A percentile compares a stretch with the other conserved stretches of the same genome.
Evolutionary conservation across 345 rosid genomes (phyloP).

Genomic region (Triadica sebifera): DNA sequence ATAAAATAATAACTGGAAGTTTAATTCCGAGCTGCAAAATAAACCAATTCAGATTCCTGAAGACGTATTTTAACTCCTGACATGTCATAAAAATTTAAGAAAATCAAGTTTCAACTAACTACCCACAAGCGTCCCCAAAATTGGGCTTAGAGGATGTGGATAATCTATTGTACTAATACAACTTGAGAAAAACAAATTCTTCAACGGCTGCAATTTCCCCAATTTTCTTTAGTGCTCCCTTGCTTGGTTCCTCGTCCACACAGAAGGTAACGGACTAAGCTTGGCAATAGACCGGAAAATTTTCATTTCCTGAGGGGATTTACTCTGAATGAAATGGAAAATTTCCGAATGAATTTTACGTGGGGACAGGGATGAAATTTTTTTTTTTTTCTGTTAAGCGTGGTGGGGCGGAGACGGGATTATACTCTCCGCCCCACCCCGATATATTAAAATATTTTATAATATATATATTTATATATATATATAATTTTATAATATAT

Average conservation of each 20-base stretch:
- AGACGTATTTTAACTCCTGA: neutral
- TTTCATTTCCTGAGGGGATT: too few species aligned
- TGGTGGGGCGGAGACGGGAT: too few species aligned
- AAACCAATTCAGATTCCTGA: neutral
- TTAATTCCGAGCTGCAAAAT: neutral
- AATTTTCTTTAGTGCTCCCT: constrained; percentile 13
- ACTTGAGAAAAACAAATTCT: constrained; percentile 27
- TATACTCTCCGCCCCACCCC: too few species aligned
- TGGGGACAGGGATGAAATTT: too few species aligned
- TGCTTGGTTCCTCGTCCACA: constrained; percentile 29
- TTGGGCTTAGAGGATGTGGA: neutral
- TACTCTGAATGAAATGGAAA: too few species aligned
- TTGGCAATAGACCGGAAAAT: too few species aligned
- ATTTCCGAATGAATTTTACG: too few species aligned
- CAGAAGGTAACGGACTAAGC: too few species aligned
- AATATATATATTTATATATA: too few species aligned
- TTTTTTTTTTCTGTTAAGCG: too few species aligned
- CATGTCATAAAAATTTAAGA: neutral
- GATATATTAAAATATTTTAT: too few species aligned
- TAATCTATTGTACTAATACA: constrained; percentile 11
- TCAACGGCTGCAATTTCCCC: constrained; percentile 19
- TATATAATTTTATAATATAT: too few species aligned
- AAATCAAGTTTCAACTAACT: neutral
- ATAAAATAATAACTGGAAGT: neutral
- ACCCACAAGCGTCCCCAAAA: neutral